Conservation (phyloP, 2,329 filamentous ascomycete genomes). For the Colletotrichum neosansevieriae region DNA sequence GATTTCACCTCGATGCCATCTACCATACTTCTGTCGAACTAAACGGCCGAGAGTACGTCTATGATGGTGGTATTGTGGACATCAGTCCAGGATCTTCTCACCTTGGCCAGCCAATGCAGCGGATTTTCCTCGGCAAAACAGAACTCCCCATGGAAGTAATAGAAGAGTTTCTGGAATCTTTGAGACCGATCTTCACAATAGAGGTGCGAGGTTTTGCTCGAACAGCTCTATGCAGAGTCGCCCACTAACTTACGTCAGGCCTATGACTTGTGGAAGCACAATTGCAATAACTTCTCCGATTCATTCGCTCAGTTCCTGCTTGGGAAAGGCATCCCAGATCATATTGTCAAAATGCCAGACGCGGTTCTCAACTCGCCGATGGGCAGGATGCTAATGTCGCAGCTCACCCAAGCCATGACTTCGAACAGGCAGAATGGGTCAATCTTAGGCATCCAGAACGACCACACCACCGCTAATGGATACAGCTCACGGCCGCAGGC, state of each 20-base stretch:
- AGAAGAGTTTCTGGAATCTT: conserved; percentile 86
- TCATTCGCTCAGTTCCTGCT: conserved; percentile 91
- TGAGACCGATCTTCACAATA: conserved; percentile 84
- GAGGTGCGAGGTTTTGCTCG: conserved; percentile 62
- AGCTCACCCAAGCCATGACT: conserved; percentile 66
- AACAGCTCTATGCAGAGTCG: not conserved
- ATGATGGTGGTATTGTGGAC: conserved; percentile 87
- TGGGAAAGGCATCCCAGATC: conserved; percentile 86
- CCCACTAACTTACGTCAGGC: conserved; percentile 63
- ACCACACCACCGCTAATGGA: conserved; percentile 43
- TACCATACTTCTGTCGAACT: conserved; percentile 95
- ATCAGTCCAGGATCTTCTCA: conserved; percentile 87
- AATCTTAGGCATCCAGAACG: conserved; percentile 63
- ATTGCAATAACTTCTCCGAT: conserved; percentile 98
- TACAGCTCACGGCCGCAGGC: conserved; percentile 42
- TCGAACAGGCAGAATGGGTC: conserved; percentile 63
- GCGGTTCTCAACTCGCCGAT: conserved; percentile 88
- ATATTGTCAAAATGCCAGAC: conserved; percentile 87
- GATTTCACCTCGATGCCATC: conserved; percentile 84
- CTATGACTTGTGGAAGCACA: conserved; percentile 91
- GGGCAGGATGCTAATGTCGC: conserved; percentile 87
- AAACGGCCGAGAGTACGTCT: conserved; percentile 88
- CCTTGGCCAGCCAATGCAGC: conserved; percentile 85
- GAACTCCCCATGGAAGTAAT: conserved; percentile 84
- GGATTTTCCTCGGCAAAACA: conserved; percentile 80